Conservation (phyloP, 169 alveolate genomes). For the Eimeria brunetti region DNA sequence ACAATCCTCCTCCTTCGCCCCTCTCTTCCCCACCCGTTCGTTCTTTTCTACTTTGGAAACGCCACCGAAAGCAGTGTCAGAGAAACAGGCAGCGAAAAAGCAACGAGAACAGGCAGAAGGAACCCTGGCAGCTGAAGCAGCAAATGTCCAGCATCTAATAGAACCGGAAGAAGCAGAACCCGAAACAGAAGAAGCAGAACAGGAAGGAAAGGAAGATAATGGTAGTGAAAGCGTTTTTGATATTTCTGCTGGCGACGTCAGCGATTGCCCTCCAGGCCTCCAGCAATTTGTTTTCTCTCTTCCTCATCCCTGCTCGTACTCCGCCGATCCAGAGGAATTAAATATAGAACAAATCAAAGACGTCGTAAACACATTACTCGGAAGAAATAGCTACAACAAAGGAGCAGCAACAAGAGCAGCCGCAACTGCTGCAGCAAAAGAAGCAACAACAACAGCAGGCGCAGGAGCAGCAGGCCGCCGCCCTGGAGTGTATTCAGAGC, state of each 20-base stretch:
- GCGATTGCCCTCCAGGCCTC: constrained; percentile 58
- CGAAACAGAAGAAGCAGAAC: background rate
- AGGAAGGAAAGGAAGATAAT: background rate
- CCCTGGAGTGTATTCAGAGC: constrained; percentile 2
- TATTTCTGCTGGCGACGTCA: constrained; percentile 35
- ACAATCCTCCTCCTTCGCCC: too few relatives aligned
- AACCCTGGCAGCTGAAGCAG: too few relatives aligned
- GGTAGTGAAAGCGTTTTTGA: too few relatives aligned
- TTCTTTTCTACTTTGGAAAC: too few relatives aligned
- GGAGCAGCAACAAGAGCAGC: background rate
- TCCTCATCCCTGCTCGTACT: constrained; percentile 19
- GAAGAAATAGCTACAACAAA: background rate
- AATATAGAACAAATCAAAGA: constrained; percentile 2
- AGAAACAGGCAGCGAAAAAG: too few relatives aligned
- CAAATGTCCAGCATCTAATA: too few relatives aligned
- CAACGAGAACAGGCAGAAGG: too few relatives aligned
- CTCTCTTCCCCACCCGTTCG: too few relatives aligned
- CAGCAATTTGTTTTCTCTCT: constrained; percentile 20
- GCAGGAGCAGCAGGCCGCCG: background rate
- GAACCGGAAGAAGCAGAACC: too few relatives aligned
- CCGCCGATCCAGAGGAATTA: constrained; percentile 36
- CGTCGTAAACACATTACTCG: background rate
- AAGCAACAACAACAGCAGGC: background rate
- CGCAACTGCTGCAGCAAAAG: background rate
- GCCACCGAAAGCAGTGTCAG: too few relatives aligned